phyloP scores from a whole-genome alignment of 768 basidiomycete genomes.

The Mycena olivaceomarginata region DNA sequence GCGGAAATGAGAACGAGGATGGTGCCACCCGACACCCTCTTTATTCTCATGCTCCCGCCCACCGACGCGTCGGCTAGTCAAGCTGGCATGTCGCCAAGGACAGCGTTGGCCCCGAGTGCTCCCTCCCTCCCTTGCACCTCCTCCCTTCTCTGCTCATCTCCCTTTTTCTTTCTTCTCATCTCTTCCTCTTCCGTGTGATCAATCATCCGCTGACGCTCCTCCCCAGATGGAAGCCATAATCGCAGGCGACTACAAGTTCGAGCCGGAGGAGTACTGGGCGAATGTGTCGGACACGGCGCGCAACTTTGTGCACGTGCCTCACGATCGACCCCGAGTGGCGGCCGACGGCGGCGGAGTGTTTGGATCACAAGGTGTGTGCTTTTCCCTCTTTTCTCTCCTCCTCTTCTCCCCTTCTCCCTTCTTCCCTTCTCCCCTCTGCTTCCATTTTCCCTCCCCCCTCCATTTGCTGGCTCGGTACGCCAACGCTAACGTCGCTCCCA shows the following conservation, averaged over 20 bases:
- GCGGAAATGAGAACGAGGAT: no score
- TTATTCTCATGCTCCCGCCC: no score
- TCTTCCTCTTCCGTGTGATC: background rate
- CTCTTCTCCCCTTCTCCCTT: no score
- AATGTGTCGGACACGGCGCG: conserved; percentile 78
- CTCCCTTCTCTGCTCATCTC: background rate
- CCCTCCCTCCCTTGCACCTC: background rate
- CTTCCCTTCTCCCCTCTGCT: no score
- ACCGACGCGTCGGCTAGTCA: no score
- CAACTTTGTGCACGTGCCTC: conserved; percentile 81
- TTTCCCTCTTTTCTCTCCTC: no score
- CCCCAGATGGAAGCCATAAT: conserved; percentile 92
- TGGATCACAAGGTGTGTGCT: conserved; percentile 68
- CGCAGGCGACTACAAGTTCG: conserved; percentile 93
- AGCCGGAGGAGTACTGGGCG: conserved; percentile 78
- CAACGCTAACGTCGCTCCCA: no score
- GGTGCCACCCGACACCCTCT: no score
- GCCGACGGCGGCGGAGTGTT: conserved; percentile 76
- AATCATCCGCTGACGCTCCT: background rate
- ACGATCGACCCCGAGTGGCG: conserved; percentile 81
- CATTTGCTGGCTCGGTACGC: no score
- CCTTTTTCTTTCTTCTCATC: background rate
- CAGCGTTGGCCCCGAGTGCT: no score
- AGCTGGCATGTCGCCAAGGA: no score
- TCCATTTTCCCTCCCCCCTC: no score